Conservation (phyloP, 179 eudicot species). For the Vitellaria paradoxa region DNA sequence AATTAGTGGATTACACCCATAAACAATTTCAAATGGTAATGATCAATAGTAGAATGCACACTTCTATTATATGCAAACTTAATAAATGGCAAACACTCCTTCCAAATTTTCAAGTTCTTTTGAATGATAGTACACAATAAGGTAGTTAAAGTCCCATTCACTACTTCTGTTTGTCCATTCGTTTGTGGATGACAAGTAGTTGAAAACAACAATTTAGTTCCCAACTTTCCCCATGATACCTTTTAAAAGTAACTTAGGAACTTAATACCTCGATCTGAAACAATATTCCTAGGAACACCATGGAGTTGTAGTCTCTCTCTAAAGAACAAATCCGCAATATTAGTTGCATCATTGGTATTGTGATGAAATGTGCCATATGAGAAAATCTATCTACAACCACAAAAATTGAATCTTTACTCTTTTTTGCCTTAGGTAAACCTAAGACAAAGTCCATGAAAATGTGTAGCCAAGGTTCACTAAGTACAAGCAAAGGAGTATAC, state of each 20-base stretch:
- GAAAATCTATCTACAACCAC: too few relatives aligned
- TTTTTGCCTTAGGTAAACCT: too few relatives aligned
- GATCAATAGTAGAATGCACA: background rate
- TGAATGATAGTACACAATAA: too few relatives aligned
- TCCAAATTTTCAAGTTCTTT: too few relatives aligned
- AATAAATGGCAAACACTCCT: background rate
- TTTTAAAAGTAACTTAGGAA: background rate
- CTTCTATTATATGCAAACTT: background rate
- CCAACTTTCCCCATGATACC: too few relatives aligned
- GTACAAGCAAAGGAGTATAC: constrained; percentile 6
- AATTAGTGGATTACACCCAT: background rate
- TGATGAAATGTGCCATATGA: too few relatives aligned
- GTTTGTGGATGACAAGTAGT: too few relatives aligned
- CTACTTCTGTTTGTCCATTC: too few relatives aligned
- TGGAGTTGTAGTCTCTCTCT: background rate
- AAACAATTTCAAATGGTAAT: background rate
- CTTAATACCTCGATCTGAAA: constrained; percentile 5
- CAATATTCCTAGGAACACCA: constrained; percentile 6
- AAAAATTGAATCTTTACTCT: too few relatives aligned
- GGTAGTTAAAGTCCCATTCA: too few relatives aligned
- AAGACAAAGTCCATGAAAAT: too few relatives aligned
- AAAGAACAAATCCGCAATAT: background rate
- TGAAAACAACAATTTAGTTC: too few relatives aligned
- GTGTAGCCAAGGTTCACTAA: background rate
- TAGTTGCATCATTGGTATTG: background rate